These are phyloP conservation scores for Hygrocybe coccinea DNA, from an alignment of 768 basidiomycete species.

Conservation along the genomic window DNA sequence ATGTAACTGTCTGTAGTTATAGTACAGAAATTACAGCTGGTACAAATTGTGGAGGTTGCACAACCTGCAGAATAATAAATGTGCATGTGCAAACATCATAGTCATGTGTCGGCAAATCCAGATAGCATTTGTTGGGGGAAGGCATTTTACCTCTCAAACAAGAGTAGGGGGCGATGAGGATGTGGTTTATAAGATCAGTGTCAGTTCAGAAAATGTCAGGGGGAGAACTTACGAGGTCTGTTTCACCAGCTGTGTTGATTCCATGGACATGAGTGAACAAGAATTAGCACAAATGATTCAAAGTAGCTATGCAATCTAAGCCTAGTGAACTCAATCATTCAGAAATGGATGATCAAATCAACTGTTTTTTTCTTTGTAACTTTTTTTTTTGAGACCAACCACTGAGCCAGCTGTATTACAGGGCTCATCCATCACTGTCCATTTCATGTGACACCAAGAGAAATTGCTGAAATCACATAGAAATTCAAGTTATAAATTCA, in stretches of 20 bases:
- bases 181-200: background rate
- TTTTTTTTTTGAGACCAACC: too few relatives aligned
- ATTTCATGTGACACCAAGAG: too few relatives aligned
- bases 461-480: too few relatives aligned
- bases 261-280: background rate
- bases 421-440: background rate
- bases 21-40: too few relatives aligned
- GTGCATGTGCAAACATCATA: too few relatives aligned
- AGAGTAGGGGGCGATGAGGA: background rate
- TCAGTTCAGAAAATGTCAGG: background rate
- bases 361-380: slow-evolving; percentile 24
- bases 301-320: background rate
- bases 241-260: background rate
- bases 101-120: background rate
- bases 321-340: too few relatives aligned
- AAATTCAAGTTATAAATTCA: too few relatives aligned
- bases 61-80: too few relatives aligned
- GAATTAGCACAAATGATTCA: background rate
- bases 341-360: too few relatives aligned
- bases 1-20: too few relatives aligned
- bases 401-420: too few relatives aligned
- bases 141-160: background rate
- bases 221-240: background rate
- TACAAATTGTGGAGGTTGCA: too few relatives aligned
- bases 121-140: background rate